phyloP scores from a whole-genome alignment of 805 yeast genomes.

The Wickerhamomyces subpelliculosus region DNA sequence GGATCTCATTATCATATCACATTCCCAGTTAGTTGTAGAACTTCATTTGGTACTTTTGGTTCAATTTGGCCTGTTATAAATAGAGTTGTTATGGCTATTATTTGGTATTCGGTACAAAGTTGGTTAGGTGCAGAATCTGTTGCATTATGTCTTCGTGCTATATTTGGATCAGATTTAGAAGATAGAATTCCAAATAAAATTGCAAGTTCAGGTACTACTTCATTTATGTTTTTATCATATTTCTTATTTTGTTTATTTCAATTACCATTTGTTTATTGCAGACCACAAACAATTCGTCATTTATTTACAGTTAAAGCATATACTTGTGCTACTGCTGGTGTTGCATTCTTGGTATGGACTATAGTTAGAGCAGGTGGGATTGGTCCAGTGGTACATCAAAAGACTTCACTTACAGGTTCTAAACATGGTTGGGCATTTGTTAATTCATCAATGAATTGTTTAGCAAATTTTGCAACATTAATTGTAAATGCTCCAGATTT shows the following conservation, averaged over 20 bases:
- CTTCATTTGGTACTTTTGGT: conserved; percentile 84
- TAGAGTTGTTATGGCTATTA: conserved; percentile 79
- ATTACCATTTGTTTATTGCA: conserved; percentile 74
- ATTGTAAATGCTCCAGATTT: conserved; percentile 88
- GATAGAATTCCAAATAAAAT: conserved; percentile 59
- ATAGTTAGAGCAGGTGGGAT: conserved; percentile 72
- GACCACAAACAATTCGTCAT: conserved; percentile 78
- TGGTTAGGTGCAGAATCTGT: conserved; percentile 84
- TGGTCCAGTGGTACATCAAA: conserved; percentile 62
- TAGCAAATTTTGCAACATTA: conserved; percentile 85
- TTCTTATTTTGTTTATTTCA: conserved; percentile 78
- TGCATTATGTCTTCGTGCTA: conserved; percentile 65
- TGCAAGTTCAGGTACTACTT: conserved; percentile 52
- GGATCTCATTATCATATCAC: conserved; percentile 79
- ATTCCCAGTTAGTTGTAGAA: conserved; percentile 76
- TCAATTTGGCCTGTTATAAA: conserved; percentile 84
- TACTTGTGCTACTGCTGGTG: conserved; percentile 75
- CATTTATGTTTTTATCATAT: conserved; percentile 67
- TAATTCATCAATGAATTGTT: conserved; percentile 66
- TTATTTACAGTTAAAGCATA: conserved; percentile 77
- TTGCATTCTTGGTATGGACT: conserved; percentile 81
- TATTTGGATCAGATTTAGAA: conserved; percentile 63
- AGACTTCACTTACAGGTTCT: conserved; percentile 45
- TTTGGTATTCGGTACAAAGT: conserved; percentile 86
- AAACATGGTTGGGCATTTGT: conserved; percentile 81